Evolutionary conservation across 176 grass and related monocot genomes (phyloP).

Genomic region (Melocanna baccifera): DNA sequence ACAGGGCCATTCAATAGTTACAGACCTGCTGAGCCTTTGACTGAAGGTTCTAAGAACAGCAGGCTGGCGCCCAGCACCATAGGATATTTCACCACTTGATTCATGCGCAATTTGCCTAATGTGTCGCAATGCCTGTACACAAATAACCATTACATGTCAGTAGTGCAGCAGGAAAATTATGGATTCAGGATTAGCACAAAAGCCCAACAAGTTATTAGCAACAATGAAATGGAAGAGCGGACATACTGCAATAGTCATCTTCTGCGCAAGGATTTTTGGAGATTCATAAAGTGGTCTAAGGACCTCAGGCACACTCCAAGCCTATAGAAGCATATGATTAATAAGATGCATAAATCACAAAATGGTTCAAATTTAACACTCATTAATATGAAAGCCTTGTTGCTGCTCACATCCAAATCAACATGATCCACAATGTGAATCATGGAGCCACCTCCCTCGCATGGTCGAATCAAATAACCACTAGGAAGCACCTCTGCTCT

Average conservation of each 20-base stretch:
- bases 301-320: conserved; percentile 90
- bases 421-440: conserved; percentile 99
- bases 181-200: background rate
- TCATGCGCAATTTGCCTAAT: conserved; percentile 86
- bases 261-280: conserved; percentile 87
- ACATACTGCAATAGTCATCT: conserved; percentile 86
- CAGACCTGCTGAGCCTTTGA: conserved; percentile 89
- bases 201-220: background rate
- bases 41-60: conserved; percentile 78
- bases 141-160: conserved; percentile 15
- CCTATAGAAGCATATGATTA: conserved; percentile 31
- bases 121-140: conserved; percentile 66
- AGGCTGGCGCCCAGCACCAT: conserved; percentile 71
- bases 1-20: background rate
- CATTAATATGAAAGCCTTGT: background rate
- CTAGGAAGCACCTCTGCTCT: conserved; percentile 93
- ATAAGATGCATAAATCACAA: background rate
- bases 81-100: conserved; percentile 81
- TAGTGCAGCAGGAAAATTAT: background rate
- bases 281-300: conserved; percentile 89
- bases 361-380: background rate
- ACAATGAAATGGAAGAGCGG: background rate
- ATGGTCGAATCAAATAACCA: conserved; percentile 94
- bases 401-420: conserved; percentile 84
- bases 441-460: conserved; percentile 97